These are phyloP conservation scores for Asparagopsis taxiformis DNA, from an alignment of 31 red algal species.

Conservation along the genomic window DNA sequence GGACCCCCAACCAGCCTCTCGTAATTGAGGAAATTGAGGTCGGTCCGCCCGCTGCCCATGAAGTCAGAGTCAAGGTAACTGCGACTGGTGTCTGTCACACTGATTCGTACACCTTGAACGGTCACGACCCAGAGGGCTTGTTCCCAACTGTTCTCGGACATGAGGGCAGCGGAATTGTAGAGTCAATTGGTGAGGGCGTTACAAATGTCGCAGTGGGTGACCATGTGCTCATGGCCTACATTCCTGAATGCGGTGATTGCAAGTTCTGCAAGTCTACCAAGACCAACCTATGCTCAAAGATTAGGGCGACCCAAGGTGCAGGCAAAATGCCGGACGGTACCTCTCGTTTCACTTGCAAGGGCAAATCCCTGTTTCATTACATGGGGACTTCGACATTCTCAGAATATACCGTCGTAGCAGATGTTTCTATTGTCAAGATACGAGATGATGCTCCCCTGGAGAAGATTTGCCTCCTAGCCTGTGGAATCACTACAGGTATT, in stretches of 20 bases:
- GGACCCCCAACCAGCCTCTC: slow-evolving; percentile 67
- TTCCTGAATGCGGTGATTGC: slow-evolving; percentile 94
- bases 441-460: slow-evolving; percentile 80
- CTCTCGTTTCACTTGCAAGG: slow-evolving; percentile 67
- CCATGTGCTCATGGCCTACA: slow-evolving; percentile 90
- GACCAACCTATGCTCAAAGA: slow-evolving; percentile 91
- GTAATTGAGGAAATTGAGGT: slow-evolving; percentile 89
- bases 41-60: slow-evolving; percentile 50
- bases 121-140: slow-evolving; percentile 87
- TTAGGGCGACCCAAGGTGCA: slow-evolving; percentile 85
- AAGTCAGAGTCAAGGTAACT: slow-evolving; percentile 79
- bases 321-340: slow-evolving; percentile 96
- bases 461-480: slow-evolving; percentile 87
- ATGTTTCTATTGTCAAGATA: slow-evolving; percentile 83
- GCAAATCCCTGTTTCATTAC: slow-evolving; percentile 87
- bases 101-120: slow-evolving; percentile 88
- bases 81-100: slow-evolving; percentile 96
- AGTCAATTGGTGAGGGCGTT: slow-evolving; percentile 89
- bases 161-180: slow-evolving; percentile 92
- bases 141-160: slow-evolving; percentile 97
- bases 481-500: slow-evolving; percentile 95
- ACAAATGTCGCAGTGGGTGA: slow-evolving; percentile 79
- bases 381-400: slow-evolving; percentile 91
- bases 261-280: slow-evolving; percentile 90
- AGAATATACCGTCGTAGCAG: slow-evolving; percentile 92